phyloP scores from a whole-genome alignment of 1,284 basidiomycete genomes.

The Exobasidium cylindrosporum region DNA sequence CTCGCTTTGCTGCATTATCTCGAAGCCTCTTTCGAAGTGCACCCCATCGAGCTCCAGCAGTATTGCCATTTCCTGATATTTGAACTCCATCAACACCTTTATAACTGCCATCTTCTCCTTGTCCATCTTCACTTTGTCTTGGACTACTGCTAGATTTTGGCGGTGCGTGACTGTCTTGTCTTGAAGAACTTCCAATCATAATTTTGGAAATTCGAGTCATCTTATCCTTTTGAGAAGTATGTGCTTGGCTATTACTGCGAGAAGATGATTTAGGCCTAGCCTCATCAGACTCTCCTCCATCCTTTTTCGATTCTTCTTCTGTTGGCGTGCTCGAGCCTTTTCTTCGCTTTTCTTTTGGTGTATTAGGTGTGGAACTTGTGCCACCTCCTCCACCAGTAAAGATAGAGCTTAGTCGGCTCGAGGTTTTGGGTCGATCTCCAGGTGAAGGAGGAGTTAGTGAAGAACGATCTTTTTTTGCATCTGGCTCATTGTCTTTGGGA shows the following conservation, averaged over 20 bases:
- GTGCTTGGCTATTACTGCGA: neutral
- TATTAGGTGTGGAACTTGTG: no score
- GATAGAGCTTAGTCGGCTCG: neutral
- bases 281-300: neutral
- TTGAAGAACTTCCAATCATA: neutral
- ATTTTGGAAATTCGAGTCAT: neutral
- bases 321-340: neutral
- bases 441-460: neutral
- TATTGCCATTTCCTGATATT: neutral
- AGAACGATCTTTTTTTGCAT: neutral
- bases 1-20: slow-evolving; percentile 7
- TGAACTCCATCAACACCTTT: neutral
- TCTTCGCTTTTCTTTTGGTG: neutral
- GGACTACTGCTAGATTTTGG: neutral
- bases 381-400: neutral
- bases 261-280: neutral
- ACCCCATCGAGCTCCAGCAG: slow-evolving; percentile 10
- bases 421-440: neutral
- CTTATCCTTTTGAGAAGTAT: neutral
- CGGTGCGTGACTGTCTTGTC: neutral
- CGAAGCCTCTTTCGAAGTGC: slow-evolving; percentile 13
- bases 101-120: neutral
- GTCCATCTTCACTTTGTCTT: slow-evolving; percentile 3
- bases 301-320: neutral
- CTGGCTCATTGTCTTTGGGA: neutral